phyloP scores from a whole-genome alignment of 2,329 filamentous ascomycete species.

The Sclerotinia glacialis region DNA sequence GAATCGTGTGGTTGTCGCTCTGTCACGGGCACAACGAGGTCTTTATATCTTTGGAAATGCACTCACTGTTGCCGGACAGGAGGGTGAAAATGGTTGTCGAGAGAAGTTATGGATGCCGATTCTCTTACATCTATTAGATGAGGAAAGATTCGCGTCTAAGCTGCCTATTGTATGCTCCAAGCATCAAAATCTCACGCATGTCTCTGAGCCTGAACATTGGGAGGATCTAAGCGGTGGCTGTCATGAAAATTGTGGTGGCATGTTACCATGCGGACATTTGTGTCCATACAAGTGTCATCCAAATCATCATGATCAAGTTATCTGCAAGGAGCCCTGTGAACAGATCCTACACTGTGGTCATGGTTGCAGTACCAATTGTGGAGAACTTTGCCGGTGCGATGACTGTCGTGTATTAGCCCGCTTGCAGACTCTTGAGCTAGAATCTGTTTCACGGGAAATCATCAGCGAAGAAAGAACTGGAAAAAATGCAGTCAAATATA shows the following conservation, averaged over 20 bases:
- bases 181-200: constrained; percentile 52
- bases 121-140: constrained; percentile 43
- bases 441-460: not conserved
- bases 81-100: constrained; percentile 26
- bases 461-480: not conserved
- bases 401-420: constrained; percentile 25
- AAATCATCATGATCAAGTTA: constrained; percentile 31
- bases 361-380: constrained; percentile 33
- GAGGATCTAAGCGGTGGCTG: constrained; percentile 52
- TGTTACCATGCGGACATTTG: constrained; percentile 36
- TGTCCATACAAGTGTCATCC: constrained; percentile 37
- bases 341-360: constrained; percentile 35
- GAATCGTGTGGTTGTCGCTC: constrained; percentile 57
- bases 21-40: constrained; percentile 69
- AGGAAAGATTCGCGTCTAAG: constrained; percentile 39
- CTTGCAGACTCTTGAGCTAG: not conserved
- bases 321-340: constrained; percentile 33
- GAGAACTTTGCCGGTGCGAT: constrained; percentile 33
- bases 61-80: constrained; percentile 42
- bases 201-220: constrained; percentile 56
- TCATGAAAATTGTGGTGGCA: constrained; percentile 44
- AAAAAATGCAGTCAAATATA: too few species aligned
- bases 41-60: constrained; percentile 85
- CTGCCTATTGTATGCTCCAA: constrained; percentile 63
- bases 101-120: constrained; percentile 39